These are phyloP conservation scores for Chaetomiaceae sp. DNA, from an alignment of 2,329 filamentous ascomycete species.

Conservation along the genomic window DNA sequence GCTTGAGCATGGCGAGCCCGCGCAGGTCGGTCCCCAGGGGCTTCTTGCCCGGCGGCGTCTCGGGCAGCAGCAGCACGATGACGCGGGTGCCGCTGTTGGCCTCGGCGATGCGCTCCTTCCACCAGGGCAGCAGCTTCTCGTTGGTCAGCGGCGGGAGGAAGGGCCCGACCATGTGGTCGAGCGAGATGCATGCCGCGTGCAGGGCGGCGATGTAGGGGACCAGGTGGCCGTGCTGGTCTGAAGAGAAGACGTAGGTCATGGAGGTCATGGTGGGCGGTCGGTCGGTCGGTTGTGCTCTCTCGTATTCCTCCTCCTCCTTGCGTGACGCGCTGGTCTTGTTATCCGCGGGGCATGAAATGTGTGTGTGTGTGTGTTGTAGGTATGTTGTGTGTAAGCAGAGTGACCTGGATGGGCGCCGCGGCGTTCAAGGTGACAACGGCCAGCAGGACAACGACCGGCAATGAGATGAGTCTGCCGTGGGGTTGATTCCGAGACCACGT, in stretches of 20 bases:
- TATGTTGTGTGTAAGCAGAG: no score
- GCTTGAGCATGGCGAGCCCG: constrained; percentile 52
- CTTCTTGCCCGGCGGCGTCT: constrained; percentile 31
- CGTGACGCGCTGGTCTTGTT: no score
- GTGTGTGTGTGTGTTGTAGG: background rate
- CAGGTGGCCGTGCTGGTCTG: constrained; percentile 45
- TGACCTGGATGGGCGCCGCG: no score
- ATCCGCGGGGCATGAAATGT: no score
- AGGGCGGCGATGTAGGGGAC: constrained; percentile 54
- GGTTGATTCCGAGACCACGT: constrained; percentile 1
- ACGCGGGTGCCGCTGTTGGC: constrained; percentile 41
- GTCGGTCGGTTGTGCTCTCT: background rate
- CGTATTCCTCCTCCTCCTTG: no score
- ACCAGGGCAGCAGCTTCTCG: constrained; percentile 53
- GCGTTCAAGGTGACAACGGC: background rate
- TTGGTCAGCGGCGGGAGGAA: constrained; percentile 57
- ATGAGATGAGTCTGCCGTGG: background rate
- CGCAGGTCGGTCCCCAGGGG: constrained; percentile 45
- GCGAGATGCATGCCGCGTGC: constrained; percentile 55
- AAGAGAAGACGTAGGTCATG: constrained; percentile 41
- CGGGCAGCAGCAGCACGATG: constrained; percentile 50
- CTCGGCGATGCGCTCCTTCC: constrained; percentile 50
- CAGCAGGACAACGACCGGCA: background rate
- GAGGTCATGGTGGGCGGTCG: constrained; percentile 21
- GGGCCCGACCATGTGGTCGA: constrained; percentile 52